Conservation (phyloP, 495 filamentous ascomycete genomes). For the Peziza echinospora region DNA sequence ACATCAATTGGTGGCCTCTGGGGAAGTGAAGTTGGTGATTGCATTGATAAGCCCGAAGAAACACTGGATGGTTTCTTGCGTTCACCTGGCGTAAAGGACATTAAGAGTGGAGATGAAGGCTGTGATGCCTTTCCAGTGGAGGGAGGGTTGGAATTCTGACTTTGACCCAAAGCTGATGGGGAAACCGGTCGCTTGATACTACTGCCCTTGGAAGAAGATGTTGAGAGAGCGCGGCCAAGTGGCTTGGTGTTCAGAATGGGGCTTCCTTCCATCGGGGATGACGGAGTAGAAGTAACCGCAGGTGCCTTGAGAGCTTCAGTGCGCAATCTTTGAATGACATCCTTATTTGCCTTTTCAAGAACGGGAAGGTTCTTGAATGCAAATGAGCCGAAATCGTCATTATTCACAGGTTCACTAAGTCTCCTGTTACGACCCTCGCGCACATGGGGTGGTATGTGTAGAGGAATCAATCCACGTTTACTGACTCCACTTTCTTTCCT, state of each 20-base stretch:
- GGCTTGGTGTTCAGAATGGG: slow-evolving; percentile 56
- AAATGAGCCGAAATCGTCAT: slow-evolving; percentile 91
- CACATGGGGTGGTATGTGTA: slow-evolving; percentile 92
- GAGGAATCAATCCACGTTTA: slow-evolving; percentile 77
- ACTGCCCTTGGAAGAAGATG: slow-evolving; percentile 33
- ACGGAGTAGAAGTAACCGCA: slow-evolving; percentile 27
- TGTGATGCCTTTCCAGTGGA: slow-evolving; percentile 42
- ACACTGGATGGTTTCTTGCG: slow-evolving; percentile 58
- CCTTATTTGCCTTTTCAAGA: slow-evolving; percentile 93
- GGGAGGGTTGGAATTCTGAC: slow-evolving; percentile 67
- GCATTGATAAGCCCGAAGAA: slow-evolving; percentile 61
- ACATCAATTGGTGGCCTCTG: slow-evolving; percentile 54
- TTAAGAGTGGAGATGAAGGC: slow-evolving; percentile 79
- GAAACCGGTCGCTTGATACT: slow-evolving; percentile 55
- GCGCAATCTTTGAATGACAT: slow-evolving; percentile 85
- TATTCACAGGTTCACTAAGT: slow-evolving; percentile 68
- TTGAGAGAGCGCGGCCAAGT: slow-evolving; percentile 63
- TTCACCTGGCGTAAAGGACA: slow-evolving; percentile 51
- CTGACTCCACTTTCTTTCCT: slow-evolving; percentile 59
- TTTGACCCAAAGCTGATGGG: slow-evolving; percentile 48
- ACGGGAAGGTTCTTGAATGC: slow-evolving; percentile 94
- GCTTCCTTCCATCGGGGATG: slow-evolving; percentile 59
- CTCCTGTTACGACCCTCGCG: slow-evolving; percentile 62
- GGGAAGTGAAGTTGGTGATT: slow-evolving; percentile 45
- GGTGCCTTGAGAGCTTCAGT: slow-evolving; percentile 48